Conservation (phyloP, 2,329 filamentous ascomycete genomes). For the Monosporascus cannonballus region DNA sequence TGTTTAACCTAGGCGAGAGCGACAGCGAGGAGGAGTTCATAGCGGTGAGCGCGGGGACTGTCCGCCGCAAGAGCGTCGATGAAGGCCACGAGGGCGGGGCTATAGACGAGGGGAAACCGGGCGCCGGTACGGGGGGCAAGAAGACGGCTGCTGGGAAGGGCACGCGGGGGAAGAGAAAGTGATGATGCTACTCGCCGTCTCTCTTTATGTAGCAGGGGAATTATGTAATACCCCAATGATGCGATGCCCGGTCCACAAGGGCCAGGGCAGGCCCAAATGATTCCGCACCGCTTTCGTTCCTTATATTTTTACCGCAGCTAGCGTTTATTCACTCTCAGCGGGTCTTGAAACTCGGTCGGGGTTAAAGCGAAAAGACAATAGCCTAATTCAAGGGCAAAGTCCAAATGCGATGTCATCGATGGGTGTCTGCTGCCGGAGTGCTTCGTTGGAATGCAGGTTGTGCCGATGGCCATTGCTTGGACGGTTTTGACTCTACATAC, state of each 20-base stretch:
- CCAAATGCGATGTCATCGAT: no score
- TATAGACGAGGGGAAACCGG: conserved; percentile 30
- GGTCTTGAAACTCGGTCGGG: no score
- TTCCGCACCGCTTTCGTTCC: no score
- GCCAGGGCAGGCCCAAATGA: no score
- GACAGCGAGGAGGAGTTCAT: conserved; percentile 90
- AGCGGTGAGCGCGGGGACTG: conserved; percentile 67
- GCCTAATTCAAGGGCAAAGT: no score
- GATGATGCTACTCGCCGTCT: neutral
- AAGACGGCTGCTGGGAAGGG: conserved; percentile 29
- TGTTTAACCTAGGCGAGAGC: conserved; percentile 88
- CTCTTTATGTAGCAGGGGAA: neutral
- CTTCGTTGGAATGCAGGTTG: no score
- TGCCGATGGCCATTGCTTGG: no score
- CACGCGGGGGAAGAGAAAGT: conserved; percentile 36
- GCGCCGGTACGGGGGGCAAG: conserved; percentile 12
- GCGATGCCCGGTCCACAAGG: neutral
- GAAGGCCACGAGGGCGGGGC: conserved; percentile 59
- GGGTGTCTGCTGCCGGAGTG: no score
- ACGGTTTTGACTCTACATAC: no score
- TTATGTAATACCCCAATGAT: neutral
- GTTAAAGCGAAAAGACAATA: no score
- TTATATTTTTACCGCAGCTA: no score
- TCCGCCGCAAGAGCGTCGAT: conserved; percentile 78
- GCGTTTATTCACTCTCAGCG: no score